Base-by-base conservation (phyloP, 1,139 yeast genomes). In the Geotrichum phurueaensis region DNA sequence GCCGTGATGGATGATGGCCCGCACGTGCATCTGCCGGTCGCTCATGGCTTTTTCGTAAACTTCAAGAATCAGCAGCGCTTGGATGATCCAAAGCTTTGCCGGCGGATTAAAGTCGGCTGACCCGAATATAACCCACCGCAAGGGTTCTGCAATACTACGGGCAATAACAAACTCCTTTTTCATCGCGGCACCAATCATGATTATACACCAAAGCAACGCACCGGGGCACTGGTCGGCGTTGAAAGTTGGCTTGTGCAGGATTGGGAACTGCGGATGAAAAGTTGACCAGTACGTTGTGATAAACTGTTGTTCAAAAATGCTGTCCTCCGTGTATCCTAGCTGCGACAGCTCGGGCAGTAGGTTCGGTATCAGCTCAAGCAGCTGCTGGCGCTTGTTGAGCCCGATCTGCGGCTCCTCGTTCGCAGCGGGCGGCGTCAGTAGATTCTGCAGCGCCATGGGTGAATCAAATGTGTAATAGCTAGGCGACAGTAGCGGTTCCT, bases 1-100 rank as follows among this genome's bases (percentile, higher is more conserved):
- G 1, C 91, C 94, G 69, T 87, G 91, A 68, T 88, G 94, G 12
- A 88, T 76, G 68, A 84, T 88, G 0, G 89, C 89, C 54, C 96
- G 72, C 70, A 87, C 95, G 69, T 88, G 95, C 67, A 86, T 60
- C 48, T 67, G 66, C 56, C 85, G 73, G n/a, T 73, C 67, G 0
- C 83, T 70, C 66, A 85, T 81, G 57, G 85, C 79, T 70, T 87
- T 86, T 68, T 89, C 96, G 63, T 81, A 84, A 69, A 82, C 80
- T 69, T 87, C 92, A 45, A 87, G 71, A 60, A 87, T 69, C 59
- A 85, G 75, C 57, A 87, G 75, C 56, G 87, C 78, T 68, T 87
- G 94, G 54, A 87, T 76, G 1, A 87, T 81, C 87, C 90, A 86
- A 7, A 85, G 75, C 63, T 79, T 77, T 0, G 86, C 84, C 1